Evolutionary conservation across 176 grass and related monocot genomes (phyloP), one percentile per base, ranked within the genome.

Genomic region (Poa pratensis): DNA sequence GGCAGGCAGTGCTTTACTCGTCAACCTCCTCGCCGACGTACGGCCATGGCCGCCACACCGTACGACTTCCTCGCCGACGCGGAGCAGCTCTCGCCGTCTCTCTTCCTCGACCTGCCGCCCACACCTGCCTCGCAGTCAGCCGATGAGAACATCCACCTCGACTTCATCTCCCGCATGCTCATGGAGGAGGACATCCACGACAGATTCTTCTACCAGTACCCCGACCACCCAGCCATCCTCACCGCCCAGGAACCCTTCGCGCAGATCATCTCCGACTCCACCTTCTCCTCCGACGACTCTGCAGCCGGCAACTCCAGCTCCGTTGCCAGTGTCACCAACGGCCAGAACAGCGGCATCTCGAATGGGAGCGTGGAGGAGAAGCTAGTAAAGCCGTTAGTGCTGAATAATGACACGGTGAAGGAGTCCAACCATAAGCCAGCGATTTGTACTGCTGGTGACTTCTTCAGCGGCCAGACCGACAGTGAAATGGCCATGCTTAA

Each of bases 261-360:
- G 1, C 72, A 80, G 11, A 91, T 95, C 70, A 86, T 95, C 30
- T 70, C 79, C 12, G 82, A 60, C 30, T 39, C 78, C 13, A 15
- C 75, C 85, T 23, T 15, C 62, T 34, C 27, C 48, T 63, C 82
- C 6, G 10, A 46, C 10, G 74, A 52, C 23, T 49, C 82, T 9
- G 30, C 74, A 42, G 32, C 3, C 64, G 17, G 32, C 64, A 14
- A 52, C 24, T 15, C 64, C 2, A 8, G 13, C 45, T 46, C 45
- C 45, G 9, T 11, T 46, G 9, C 9, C 42, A n/a, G n/a, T n/a
- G n/a, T n/a, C n/a, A 43, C 42, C 45, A 11, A 10, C 2, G 45
- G 2, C 45, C 45, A 46, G 45, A 46, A 46, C 45, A 46, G 45
- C 1, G 45, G 45, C 45, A 46, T 46, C 45, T 11, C 10, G 2